Conservation (phyloP, 305 asterid genomes). For the Euphrasia arctica region DNA sequence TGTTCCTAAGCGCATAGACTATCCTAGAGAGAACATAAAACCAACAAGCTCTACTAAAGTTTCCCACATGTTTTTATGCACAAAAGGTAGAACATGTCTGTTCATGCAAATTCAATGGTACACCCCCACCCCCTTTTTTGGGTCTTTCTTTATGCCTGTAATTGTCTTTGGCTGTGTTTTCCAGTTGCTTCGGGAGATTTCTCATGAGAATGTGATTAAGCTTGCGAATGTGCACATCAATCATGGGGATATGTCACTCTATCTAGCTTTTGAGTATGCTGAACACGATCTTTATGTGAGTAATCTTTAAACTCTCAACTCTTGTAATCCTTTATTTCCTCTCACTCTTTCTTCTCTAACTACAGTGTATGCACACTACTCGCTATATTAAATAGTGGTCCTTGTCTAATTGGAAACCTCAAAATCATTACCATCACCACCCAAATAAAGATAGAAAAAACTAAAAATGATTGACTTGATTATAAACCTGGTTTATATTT, state of each 20-base stretch:
- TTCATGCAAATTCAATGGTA: not conserved
- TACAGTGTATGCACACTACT: constrained; percentile 5
- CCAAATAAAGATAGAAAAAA: constrained; percentile 11
- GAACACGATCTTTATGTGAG: constrained; percentile 99
- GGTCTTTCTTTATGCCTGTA: constrained; percentile 12
- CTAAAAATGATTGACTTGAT: not conserved
- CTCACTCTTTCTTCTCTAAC: constrained; percentile 17
- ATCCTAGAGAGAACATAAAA: constrained; percentile 8
- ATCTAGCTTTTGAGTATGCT: constrained; percentile 95
- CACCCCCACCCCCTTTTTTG: not conserved
- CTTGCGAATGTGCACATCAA: constrained; percentile 98
- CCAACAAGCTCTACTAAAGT: not conserved
- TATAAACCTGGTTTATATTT: constrained; percentile 12
- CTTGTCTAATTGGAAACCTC: constrained; percentile 7
- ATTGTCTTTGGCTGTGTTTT: constrained; percentile 24
- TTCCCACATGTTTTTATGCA: not conserved
- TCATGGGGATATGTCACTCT: constrained; percentile 91
- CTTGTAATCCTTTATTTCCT: not conserved
- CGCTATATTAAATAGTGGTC: constrained; percentile 4
- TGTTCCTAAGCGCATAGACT: not conserved
- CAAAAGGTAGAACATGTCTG: constrained; percentile 1
- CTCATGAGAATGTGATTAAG: constrained; percentile 93
- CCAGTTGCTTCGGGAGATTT: constrained; percentile 98
- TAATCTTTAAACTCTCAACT: constrained; percentile 26
- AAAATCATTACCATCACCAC: not conserved